Percentiles rank a stretch among this genome's conserved stretches.
These are phyloP conservation scores for Cadophora luteo-olivacea DNA, from an alignment of 2,329 filamentous ascomycete genomes.

Conservation along the genomic window DNA sequence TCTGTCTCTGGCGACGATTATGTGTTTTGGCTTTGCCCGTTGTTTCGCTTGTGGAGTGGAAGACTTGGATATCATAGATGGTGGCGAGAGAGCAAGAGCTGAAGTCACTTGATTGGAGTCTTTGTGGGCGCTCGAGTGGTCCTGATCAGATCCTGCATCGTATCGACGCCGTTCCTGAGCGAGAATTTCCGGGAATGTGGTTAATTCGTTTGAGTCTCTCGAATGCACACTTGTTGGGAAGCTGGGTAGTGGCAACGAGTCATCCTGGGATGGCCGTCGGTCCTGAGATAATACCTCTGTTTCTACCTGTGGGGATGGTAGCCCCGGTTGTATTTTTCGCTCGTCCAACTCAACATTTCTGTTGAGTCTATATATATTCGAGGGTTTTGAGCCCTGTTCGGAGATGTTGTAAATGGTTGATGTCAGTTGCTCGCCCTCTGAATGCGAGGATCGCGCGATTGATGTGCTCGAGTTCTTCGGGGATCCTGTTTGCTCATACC, in stretches of 20 bases:
- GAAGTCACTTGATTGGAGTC: neutral
- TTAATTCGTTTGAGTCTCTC: constrained; percentile 4
- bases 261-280: neutral
- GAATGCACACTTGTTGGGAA: neutral
- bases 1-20: constrained; percentile 2
- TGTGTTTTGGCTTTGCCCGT: neutral
- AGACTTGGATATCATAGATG: neutral
- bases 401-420: constrained; percentile 10
- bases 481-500: neutral
- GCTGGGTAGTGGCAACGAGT: neutral
- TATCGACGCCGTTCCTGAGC: constrained; percentile 6
- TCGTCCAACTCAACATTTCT: neutral
- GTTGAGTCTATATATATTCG: neutral
- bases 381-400: neutral
- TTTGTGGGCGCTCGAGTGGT: constrained; percentile 5
- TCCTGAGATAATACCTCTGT: neutral
- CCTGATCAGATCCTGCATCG: neutral
- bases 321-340: neutral
- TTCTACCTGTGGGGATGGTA: neutral
- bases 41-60: neutral
- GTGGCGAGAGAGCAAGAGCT: neutral
- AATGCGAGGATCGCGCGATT: neutral
- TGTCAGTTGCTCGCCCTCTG: constrained; percentile 1
- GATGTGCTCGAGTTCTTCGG: neutral
- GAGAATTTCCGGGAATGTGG: constrained; percentile 8